A percentile compares a stretch with the other conserved stretches of the same genome.
These are phyloP conservation scores for Ambrosia hybrid DNA, from an alignment of 140 eudicot species.

Conservation along the genomic window DNA sequence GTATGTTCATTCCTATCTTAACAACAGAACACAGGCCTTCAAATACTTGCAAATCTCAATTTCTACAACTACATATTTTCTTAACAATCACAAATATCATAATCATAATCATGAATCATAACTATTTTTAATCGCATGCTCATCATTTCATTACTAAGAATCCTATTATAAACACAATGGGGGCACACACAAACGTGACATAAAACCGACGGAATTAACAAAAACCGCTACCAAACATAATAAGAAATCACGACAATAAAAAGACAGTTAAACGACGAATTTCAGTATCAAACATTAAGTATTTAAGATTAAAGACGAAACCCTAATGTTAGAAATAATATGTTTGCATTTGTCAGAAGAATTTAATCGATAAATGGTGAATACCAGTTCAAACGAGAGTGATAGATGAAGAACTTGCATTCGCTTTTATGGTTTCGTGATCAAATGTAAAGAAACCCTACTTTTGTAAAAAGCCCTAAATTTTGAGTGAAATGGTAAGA, in stretches of 20 bases:
- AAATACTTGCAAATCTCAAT: no score
- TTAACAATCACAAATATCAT: neutral
- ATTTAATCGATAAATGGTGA: constrained; percentile 1
- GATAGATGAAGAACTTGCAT: neutral
- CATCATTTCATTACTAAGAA: neutral
- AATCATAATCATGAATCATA: neutral
- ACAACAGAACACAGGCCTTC: no score
- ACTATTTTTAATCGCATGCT: no score
- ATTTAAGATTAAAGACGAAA: constrained; percentile 21
- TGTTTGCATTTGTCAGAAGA: neutral
- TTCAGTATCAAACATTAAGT: neutral
- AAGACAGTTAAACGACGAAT: no score
- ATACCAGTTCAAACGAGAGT: neutral
- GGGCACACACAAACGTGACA: neutral
- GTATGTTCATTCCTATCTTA: no score
- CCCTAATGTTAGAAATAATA: constrained; percentile 42
- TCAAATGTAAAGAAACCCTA: neutral
- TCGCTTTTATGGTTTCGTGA: no score
- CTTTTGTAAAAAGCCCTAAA: constrained; percentile 38
- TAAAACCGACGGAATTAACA: neutral
- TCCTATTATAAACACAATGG: neutral
- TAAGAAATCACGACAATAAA: neutral
- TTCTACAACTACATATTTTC: neutral
- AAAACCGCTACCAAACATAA: constrained; percentile 5
- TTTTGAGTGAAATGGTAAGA: neutral